Base-by-base conservation (phyloP, 2,329 filamentous ascomycete genomes). In the Paraphaeosphaeria minitans region DNA sequence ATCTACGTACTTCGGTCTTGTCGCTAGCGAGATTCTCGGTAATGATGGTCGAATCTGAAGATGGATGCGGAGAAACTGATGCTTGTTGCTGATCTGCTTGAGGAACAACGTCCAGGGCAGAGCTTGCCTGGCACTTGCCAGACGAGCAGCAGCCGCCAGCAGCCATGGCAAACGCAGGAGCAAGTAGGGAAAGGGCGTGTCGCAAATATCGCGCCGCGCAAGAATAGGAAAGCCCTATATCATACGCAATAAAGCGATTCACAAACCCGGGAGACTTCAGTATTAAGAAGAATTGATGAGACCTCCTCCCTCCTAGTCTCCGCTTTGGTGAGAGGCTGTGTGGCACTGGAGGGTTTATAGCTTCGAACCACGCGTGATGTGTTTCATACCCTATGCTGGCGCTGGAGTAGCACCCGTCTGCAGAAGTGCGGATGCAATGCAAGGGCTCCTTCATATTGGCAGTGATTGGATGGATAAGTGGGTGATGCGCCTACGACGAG, bases 141-240 rank as follows among this genome's bases (percentile, higher is more conserved):
- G 51, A 45, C 5, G 39, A 19, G 67, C 67, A 58, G 68, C 68
- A 60, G 68, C 62, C 60, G 65, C 61, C 19, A 19, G 41, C 41
- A 29, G 41, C 41, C 51, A 53, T 53, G n/a, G 41, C 14, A 16
- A 43, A 22, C 6, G 37, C 14, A 39, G 14, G 37, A 39, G 16
- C 37, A 39, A 2, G 16, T 8, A 37, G 24, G 24, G 37, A 31
- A 35, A n/a, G 51, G 35, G n/a, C 51, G 51, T 53, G 6, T 6
- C 16, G 4, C 16, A 33, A 13, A 37, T n/a, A 39, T n/a, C 16
- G 37, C 16, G 35, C 16, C 16, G 14, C 37, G 37, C 37, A 9
- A 39, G 37, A 39, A n/a, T 39, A 3, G 7, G 35, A 39, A 31
- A 19, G 16, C 41, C 19, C 41, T 21, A n/a, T 42, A n/a, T n/a